Base-by-base conservation (phyloP, 2,329 filamentous ascomycete genomes). In the Aspergillus unguis region DNA sequence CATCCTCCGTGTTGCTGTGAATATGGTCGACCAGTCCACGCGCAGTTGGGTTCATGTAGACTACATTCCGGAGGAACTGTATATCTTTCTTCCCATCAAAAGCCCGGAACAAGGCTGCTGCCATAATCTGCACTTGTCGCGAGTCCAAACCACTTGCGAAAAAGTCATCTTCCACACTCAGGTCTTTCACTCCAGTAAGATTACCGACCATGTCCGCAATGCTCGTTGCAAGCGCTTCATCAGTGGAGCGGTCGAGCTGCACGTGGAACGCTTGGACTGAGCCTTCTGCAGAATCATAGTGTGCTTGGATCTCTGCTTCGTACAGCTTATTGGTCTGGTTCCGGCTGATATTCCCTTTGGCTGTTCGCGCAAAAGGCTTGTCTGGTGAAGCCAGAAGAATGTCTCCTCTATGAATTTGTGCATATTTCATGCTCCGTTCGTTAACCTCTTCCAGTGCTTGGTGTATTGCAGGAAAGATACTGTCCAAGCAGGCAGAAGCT, bases 331-430 rank as follows among this genome's bases (percentile, higher is more conserved):
- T 26, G 10, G 44, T 55, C 10, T 44, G 31, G 25, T 26, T 46
- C 10, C 53, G 49, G 23, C 41, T 43, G 23, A 52, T 40, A 1
- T 35, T 47, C 17, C 53, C 53, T 31, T 55, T 55, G 4, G 41
- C n/a, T 3, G 37, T 52, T n/a, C 53, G 48, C 6, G 28, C 45
- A 28, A 55, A 52, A 3, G 45, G 49, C 32, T 49, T 55, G 25
- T 49, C 44, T 27, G 41, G 33, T 11, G n/a, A 4, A 2, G 44
- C 49, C 11, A 48, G 10, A 4, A 55, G 38, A 5, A 50, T 44
- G 11, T 49, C 46, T 26, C 33, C 41, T 6, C 11, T n/a, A n/a
- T 46, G 28, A 11, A 52, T 52, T 4, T 52, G 49, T 2, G 49
- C 53, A n/a, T 52, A 33, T 6, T 42, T 37, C 25, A 40, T 11